Percentiles rank a stretch among this genome's conserved stretches.
Conservation (phyloP, 352 stramenopile genomes). For the Phytophthora uliginosa region DNA sequence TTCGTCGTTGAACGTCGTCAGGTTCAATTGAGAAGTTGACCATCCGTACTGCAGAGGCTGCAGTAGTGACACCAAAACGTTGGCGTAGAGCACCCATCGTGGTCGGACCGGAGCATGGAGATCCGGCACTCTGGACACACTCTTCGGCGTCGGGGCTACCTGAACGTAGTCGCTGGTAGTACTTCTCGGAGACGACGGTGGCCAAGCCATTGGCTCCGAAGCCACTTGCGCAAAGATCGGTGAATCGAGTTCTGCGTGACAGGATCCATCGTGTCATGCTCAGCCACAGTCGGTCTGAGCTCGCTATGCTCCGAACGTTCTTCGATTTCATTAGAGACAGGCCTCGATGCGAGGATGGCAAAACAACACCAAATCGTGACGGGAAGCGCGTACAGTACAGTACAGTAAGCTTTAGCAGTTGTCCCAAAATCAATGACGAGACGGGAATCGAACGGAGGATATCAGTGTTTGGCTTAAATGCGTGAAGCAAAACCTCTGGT, state of each 20-base stretch:
- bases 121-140: neutral
- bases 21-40: conserved; percentile 59
- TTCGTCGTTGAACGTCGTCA: conserved; percentile 54
- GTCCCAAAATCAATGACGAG: neutral
- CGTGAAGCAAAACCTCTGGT: too few relatives aligned
- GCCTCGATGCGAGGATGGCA: neutral
- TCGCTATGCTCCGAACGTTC: neutral
- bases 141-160: neutral
- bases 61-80: conserved; percentile 40
- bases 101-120: neutral
- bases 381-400: neutral
- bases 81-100: conserved; percentile 45
- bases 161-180: neutral
- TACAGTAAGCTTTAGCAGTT: neutral
- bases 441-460: neutral
- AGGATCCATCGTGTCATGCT: neutral
- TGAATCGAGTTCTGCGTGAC: neutral
- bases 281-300: neutral
- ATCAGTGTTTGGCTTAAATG: too few relatives aligned
- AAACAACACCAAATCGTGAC: conserved; percentile 1
- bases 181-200: neutral
- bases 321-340: neutral
- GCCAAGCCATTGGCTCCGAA: neutral
- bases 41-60: conserved; percentile 64
- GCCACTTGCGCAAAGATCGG: neutral